Base-by-base conservation (phyloP, 2,329 filamentous ascomycete species). In the Emydomyces testavorans region DNA sequence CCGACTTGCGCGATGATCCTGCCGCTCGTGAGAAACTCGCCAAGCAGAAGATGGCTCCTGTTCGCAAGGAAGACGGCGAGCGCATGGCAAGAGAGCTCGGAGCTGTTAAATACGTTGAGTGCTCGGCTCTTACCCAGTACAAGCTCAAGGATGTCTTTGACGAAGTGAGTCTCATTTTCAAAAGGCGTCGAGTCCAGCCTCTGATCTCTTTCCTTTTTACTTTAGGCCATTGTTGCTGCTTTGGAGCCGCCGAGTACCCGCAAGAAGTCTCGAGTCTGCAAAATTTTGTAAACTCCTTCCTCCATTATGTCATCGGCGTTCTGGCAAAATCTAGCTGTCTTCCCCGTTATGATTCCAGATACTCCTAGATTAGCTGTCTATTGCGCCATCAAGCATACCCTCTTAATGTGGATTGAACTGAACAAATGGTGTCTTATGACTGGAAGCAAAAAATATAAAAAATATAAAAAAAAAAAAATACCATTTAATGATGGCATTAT, bases 121-220 rank as follows among this genome's bases (percentile, higher is more conserved):
- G 92, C 74, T 95, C 89, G 64, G 92, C 92, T 50, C 72, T 98
- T 67, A 96, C 92, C 53, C 92, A 98, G 73, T 95, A 89, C 73
- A 95, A 95, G 72, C 73, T 98, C 56, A 98, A 98, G 76, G 92
- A 96, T 64, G 92, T 98, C 15, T 98, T 98, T 69, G 92, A 98
- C 62, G 92, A 96, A 84, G 89, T 94, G 77, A 58, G 77, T 63
- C n/a, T 13, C 20, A 39, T 11, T 20, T 31, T 37, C 6, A 5
- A 20, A 2, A 16, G 20, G 23, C 10, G 37, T 20, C 23, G 7
- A n/a, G 6, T 8, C 2, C 40, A 40, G 6, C 16, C 35, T 43
- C 46, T 16, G 37, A 42, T 36, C 32, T 1, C 8, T 32, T 39
- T 20, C 24, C 15, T 18, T 34, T 37, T 28, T 45, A 37, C n/a